Base-by-base conservation (phyloP, 1,139 yeast genomes). In the Saccharomyces hybrid region DNA sequence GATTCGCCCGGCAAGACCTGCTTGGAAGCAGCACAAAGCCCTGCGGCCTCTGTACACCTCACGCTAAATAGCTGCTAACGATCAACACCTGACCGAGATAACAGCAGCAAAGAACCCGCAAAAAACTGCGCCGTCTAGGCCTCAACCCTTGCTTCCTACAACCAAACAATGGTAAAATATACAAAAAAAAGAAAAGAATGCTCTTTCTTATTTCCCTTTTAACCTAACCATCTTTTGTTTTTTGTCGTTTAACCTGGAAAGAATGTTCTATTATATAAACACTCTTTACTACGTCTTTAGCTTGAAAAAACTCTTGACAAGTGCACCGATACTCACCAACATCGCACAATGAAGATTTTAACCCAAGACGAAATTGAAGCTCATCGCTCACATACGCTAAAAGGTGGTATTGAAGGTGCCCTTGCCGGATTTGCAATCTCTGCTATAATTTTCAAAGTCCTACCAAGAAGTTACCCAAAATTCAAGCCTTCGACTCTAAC, bases 361-460 rank as follows among this genome's bases (percentile, higher is more conserved):
- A 72, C 85, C 26, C 75, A 79, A 57, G 86, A 83, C 69, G 93
- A 87, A 72, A 76, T 81, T 56, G 75, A 76, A 54, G 88, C 82
- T 6, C 91, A 86, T 70, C 74, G 76, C 63, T 73, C 76, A 57
- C 79, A 81, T 59, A 80, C 85, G 27, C 65, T 79, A 23, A 59
- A 65, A 9, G 93, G 90, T 67, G 90, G 86, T 54, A 47, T 77
- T 27, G 80, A 83, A 64, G 95, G 95, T 57, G 71, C 78, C 27
- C 71, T 73, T 5, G 67, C 79, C 13, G 95, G 95, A 55, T 65
- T 78, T 2, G 73, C 74, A 3, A 64, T 81, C 25, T 79, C 90
- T 2, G 72, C 73, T 20, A 82, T 81, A 26, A 69, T 82, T 50
- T 77, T 75, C 62, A 73, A 70, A 57, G 48, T 74, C 13, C 76